Percentiles rank a stretch among this genome's conserved stretches.
phyloP scores from a whole-genome alignment of 345 rosid genomes.

The Arabidopsis arenosa region DNA sequence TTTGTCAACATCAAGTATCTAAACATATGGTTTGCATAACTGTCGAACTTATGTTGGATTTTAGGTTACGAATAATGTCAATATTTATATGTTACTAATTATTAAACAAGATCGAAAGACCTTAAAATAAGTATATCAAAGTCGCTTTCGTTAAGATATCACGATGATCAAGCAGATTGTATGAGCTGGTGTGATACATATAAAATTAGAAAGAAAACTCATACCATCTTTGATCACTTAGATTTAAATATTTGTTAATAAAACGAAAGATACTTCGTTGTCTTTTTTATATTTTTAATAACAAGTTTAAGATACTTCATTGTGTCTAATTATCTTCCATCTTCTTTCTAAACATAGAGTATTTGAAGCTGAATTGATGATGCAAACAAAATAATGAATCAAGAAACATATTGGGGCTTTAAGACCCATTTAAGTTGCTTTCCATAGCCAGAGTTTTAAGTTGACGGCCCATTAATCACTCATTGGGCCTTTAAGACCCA shows the following conservation, averaged over 20 bases:
- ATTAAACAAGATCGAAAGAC: conserved; percentile 12
- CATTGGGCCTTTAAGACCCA: conserved; percentile 2
- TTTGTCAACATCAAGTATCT: conserved; percentile 30
- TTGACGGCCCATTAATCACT: background rate
- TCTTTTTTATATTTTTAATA: background rate
- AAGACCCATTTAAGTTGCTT: too few species aligned
- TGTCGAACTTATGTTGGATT: conserved; percentile 38
- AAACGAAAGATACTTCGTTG: background rate
- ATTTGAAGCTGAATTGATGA: background rate
- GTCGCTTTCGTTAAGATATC: conserved; percentile 39
- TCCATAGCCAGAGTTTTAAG: too few species aligned
- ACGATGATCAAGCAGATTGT: conserved; percentile 33
- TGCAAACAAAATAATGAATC: background rate
- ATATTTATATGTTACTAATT: conserved; percentile 7
- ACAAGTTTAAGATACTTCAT: conserved; percentile 9
- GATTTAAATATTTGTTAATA: conserved; percentile 13
- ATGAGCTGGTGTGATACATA: conserved; percentile 35
- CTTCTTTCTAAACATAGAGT: background rate
- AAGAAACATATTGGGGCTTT: too few species aligned
- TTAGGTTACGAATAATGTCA: conserved; percentile 29
- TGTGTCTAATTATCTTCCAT: background rate
- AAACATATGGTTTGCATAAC: conserved; percentile 28
- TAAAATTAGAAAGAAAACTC: conserved; percentile 17
- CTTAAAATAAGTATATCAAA: conserved; percentile 29
- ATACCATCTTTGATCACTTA: conserved; percentile 32